phyloP scores from a whole-genome alignment of 2,329 filamentous ascomycete species.

The Fusarium sp. region DNA sequence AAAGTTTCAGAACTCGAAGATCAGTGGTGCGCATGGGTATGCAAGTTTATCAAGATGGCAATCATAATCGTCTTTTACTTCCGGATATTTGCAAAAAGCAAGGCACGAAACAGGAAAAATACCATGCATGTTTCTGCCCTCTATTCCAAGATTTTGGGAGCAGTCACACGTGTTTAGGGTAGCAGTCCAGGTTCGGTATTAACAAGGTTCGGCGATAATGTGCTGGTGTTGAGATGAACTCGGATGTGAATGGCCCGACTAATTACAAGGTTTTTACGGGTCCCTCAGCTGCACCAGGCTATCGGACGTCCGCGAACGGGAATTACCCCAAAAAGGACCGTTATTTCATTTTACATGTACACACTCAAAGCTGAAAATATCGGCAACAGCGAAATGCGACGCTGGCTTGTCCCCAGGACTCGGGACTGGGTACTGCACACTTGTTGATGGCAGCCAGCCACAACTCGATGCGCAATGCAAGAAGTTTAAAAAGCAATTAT shows the following conservation, averaged over 20 bases:
- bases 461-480: neutral
- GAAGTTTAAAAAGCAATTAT: neutral
- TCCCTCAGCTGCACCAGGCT: constrained; percentile 15
- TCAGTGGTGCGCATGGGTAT: neutral
- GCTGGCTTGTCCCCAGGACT: constrained; percentile 12
- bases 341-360: too few species aligned
- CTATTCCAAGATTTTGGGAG: neutral
- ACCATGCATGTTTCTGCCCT: constrained; percentile 13
- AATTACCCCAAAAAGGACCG: too few species aligned
- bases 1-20: constrained; percentile 11
- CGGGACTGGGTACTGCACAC: neutral
- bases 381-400: constrained; percentile 23
- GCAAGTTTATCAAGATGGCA: constrained; percentile 9
- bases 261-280: constrained; percentile 18
- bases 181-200: constrained; percentile 10
- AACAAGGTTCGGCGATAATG: neutral
- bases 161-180: constrained; percentile 33
- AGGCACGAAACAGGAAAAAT: constrained; percentile 31
- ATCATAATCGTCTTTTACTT: constrained; percentile 11
- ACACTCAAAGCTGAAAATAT: constrained; percentile 13
- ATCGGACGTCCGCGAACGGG: neutral
- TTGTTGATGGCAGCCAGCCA: constrained; percentile 5
- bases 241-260: constrained; percentile 33
- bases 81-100: constrained; percentile 10
- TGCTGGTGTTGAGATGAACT: constrained; percentile 29